Evolutionary conservation across 2,329 filamentous ascomycete species (phyloP).

Genomic region (Calycina marina): DNA sequence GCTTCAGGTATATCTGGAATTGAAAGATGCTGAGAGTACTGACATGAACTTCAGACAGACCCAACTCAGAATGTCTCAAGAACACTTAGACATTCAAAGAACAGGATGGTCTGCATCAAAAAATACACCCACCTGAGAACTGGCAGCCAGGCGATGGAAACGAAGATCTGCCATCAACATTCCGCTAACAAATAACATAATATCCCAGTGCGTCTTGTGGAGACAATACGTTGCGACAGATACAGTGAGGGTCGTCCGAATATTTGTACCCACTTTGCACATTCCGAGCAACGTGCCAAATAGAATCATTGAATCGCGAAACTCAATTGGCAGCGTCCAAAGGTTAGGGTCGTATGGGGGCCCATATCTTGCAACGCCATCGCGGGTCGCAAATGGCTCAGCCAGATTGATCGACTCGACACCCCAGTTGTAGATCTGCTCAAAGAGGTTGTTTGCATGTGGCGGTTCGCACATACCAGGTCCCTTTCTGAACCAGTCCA

Average conservation of each 20-base stretch:
- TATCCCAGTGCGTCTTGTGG: conserved; percentile 6
- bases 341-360: conserved; percentile 4
- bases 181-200: conserved; percentile 11
- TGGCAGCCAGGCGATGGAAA: no score
- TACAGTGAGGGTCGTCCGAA: conserved; percentile 1
- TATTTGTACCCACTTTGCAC: conserved; percentile 2
- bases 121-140: no score
- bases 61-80: no score
- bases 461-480: not conserved
- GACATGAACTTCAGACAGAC: no score
- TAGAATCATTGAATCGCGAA: conserved; percentile 11
- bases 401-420: conserved; percentile 1
- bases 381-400: not conserved
- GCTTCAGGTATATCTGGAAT: no score
- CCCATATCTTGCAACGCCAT: not conserved
- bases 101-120: no score
- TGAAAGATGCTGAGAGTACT: no score
- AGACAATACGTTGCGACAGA: conserved; percentile 4
- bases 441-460: not conserved
- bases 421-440: conserved; percentile 1
- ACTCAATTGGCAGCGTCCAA: conserved; percentile 14
- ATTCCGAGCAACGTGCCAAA: conserved; percentile 8
- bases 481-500: conserved; percentile 2
- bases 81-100: no score
- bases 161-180: conserved; percentile 5